Evolutionary conservation across 305 asterid species (phyloP), one percentile per base, ranked within the genome.

Genomic region (Rubia peregrina): DNA sequence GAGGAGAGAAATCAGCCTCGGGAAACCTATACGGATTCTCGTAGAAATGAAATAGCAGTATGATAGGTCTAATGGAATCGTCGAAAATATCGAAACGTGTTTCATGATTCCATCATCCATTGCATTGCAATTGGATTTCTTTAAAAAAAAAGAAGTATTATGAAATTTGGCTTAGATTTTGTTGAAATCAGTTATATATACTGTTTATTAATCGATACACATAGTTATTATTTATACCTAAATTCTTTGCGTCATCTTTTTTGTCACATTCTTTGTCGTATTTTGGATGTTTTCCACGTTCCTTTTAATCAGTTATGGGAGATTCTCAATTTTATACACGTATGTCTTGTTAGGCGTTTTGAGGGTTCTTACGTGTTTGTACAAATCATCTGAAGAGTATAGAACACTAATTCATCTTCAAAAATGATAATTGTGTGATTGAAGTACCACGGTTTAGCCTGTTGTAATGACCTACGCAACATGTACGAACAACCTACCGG

Each of bases 1-100:
- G 63, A 88, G 83, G 76, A 88, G 46, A 3, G 83, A 80, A 75
- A 87, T 51, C 73, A 88, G 79, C 55, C 92, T 76, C 68, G 76
- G 46, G 73, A 75, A 75, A 75, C 87, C 89, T 67, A 48, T n/a
- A 13, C 81, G 86, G 60, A 81, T 40, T 2, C 81, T 71, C 75
- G 82, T 68, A 60, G 76, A 30, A 71, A 85, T 57, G 36, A 71
- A 85, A 84, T 82, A 86, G 80, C 87, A 78, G 75, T 71, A 83
- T 17, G 11, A 55, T 19, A 55, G 61, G 26, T 26, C 53, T 48
- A 48, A 48, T 48, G 53, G 53, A 48, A 48, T 48, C 53, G 53
- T 13, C 53, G 53, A 48, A 13, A 48, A 11, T 3, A 48, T 4
- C 13, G 5, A 48, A 48, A 48, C 17, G 7, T 48, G 53, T 11